These are phyloP conservation scores for Rehmannia glutinosa DNA, from an alignment of 257 asterid species.

Conservation along the genomic window DNA sequence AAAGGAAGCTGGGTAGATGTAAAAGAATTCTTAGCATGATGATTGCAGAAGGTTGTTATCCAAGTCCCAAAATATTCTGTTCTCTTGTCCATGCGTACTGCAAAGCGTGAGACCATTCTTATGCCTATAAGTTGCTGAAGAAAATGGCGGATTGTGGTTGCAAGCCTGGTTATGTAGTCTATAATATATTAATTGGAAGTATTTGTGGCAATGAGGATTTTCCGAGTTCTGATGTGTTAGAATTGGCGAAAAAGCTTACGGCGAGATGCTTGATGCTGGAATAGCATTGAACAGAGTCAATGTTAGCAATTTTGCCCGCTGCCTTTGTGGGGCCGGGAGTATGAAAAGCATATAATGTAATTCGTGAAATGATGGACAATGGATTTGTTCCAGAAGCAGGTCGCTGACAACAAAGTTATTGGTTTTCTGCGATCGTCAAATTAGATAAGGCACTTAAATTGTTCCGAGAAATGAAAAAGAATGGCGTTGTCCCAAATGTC, in stretches of 20 bases:
- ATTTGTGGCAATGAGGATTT: slow-evolving; percentile 69
- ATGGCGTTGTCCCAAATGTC: slow-evolving; percentile 68
- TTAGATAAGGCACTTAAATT: slow-evolving; percentile 73
- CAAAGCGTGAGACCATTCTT: slow-evolving; percentile 62
- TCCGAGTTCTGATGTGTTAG: slow-evolving; percentile 49
- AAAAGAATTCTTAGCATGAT: slow-evolving; percentile 83
- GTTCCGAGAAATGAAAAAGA: slow-evolving; percentile 72
- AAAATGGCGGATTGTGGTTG: slow-evolving; percentile 75
- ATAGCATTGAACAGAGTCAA: slow-evolving; percentile 69
- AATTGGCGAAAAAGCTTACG: slow-evolving; percentile 74
- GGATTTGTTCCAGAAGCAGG: slow-evolving; percentile 85
- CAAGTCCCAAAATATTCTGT: slow-evolving; percentile 70
- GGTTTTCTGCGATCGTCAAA: slow-evolving; percentile 70
- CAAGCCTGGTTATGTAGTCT: slow-evolving; percentile 81
- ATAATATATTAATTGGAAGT: slow-evolving; percentile 86
- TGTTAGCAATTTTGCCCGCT: slow-evolving; percentile 62
- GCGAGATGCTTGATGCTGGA: slow-evolving; percentile 65
- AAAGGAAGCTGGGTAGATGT: slow-evolving; percentile 80
- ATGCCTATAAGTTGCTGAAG: slow-evolving; percentile 80
- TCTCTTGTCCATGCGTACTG: slow-evolving; percentile 85
- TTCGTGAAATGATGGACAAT: slow-evolving; percentile 70
- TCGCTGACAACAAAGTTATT: slow-evolving; percentile 77
- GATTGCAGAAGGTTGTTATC: slow-evolving; percentile 95
- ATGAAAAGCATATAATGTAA: slow-evolving; percentile 63
- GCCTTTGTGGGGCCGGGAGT: slow-evolving; percentile 71